These are phyloP conservation scores for Xylariaceae sp. DNA, from an alignment of 2,329 filamentous ascomycete species.

Conservation along the genomic window DNA sequence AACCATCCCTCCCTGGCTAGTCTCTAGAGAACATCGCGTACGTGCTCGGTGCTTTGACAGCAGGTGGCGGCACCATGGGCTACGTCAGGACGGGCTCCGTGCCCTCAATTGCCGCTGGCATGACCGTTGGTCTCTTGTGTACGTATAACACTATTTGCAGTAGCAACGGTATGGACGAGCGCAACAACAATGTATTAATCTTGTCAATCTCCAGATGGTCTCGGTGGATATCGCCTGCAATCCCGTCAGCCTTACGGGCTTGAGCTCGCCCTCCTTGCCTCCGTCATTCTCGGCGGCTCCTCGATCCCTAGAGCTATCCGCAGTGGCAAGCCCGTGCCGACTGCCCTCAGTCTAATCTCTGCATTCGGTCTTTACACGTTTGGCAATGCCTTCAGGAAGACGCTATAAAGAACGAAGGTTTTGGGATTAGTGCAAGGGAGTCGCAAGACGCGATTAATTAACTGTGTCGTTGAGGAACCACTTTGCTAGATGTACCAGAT, in stretches of 20 bases:
- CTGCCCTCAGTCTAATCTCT: conserved; percentile 78
- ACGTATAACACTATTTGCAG: conserved; percentile 42
- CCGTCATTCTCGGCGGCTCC: conserved; percentile 80
- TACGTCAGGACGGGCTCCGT: conserved; percentile 85
- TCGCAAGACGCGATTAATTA: background rate
- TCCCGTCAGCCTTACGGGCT: conserved; percentile 79
- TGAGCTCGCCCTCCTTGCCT: conserved; percentile 88
- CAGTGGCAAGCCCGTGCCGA: conserved; percentile 81
- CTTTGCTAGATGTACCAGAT: background rate
- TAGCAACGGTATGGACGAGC: background rate
- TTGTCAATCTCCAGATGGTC: conserved; percentile 59
- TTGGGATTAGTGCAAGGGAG: background rate
- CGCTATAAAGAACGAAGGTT: conserved; percentile 39
- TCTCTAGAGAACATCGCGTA: conserved; percentile 69
- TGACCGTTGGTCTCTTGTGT: conserved; percentile 76
- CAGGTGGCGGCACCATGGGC: conserved; percentile 84
- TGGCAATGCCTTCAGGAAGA: conserved; percentile 68
- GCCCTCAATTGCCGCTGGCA: conserved; percentile 84
- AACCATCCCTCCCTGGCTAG: conserved; percentile 28
- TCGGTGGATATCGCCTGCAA: conserved; percentile 82
- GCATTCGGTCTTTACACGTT: conserved; percentile 80
- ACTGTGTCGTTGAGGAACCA: background rate
- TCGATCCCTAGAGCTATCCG: conserved; percentile 87
- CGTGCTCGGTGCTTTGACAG: conserved; percentile 80
- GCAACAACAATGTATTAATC: conserved; percentile 18